A percentile compares a stretch with the other conserved stretches of the same genome.
Conservation (phyloP, 1,139 yeast genomes). For the Geotrichum fermentans region DNA sequence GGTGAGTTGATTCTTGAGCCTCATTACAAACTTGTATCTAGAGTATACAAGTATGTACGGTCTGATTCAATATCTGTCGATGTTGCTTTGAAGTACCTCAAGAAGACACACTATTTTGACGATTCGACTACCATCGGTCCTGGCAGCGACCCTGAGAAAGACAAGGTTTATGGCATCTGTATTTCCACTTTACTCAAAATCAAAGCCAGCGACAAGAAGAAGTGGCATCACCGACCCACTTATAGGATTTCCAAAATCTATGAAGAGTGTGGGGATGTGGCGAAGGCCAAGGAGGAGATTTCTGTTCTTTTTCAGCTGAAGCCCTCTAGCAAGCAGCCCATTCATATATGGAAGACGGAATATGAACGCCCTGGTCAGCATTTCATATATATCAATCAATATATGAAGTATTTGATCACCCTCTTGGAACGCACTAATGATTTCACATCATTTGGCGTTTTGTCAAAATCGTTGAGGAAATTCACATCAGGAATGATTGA, state of each 20-base stretch:
- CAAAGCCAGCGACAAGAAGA: slow-evolving; percentile 63
- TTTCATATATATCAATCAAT: slow-evolving; percentile 69
- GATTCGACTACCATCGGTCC: slow-evolving; percentile 19
- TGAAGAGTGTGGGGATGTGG: slow-evolving; percentile 51
- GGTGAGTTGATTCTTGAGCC: slow-evolving; percentile 65
- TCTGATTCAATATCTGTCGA: slow-evolving; percentile 36
- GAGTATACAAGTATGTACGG: slow-evolving; percentile 54
- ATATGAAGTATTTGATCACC: slow-evolving; percentile 59
- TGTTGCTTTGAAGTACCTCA: slow-evolving; percentile 42
- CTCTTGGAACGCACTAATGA: slow-evolving; percentile 54
- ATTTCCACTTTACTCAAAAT: slow-evolving; percentile 42
- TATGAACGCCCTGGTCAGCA: slow-evolving; percentile 90
- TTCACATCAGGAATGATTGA: slow-evolving; percentile 70
- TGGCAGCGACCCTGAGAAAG: slow-evolving; percentile 13
- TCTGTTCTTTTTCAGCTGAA: slow-evolving; percentile 58
- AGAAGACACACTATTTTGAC: slow-evolving; percentile 27
- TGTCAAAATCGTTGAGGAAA: slow-evolving; percentile 68
- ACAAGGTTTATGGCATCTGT: slow-evolving; percentile 32
- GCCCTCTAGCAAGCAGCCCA: slow-evolving; percentile 59
- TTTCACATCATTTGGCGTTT: slow-evolving; percentile 51
- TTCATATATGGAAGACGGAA: slow-evolving; percentile 92
- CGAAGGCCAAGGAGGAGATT: slow-evolving; percentile 62
- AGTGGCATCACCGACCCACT: slow-evolving; percentile 87
- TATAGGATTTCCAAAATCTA: slow-evolving; percentile 66
- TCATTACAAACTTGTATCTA: slow-evolving; percentile 59